Conservation (phyloP, 2,329 filamentous ascomycete genomes). For the Fusarium coicis region DNA sequence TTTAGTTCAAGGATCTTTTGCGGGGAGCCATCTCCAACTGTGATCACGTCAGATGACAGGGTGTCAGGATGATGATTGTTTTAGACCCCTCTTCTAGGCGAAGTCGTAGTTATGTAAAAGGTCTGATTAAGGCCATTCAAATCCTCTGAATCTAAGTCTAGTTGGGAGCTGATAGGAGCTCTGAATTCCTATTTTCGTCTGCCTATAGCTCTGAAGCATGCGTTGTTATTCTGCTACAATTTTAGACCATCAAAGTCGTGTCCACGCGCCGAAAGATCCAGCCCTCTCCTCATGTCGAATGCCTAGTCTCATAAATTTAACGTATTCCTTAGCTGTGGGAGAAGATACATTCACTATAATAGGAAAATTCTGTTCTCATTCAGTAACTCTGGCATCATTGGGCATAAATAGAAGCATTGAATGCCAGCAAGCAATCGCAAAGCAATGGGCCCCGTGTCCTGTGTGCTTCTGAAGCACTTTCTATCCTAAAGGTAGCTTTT, state of each 20-base stretch:
- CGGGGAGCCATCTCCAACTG: background rate
- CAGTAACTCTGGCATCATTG: background rate
- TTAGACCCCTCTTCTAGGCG: background rate
- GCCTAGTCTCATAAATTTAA: too few species aligned
- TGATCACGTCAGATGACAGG: slow-evolving; percentile 3
- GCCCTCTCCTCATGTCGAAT: too few species aligned
- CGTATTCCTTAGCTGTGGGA: too few species aligned
- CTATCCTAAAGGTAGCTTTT: too few species aligned
- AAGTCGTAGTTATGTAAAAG: too few species aligned
- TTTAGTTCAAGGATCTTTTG: background rate
- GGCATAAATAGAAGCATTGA: background rate
- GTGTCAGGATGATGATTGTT: background rate
- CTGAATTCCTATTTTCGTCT: background rate
- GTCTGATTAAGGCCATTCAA: rapidly evolving
- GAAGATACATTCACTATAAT: too few species aligned
- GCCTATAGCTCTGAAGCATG: too few species aligned
- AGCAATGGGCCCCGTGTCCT: too few species aligned
- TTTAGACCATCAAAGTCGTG: background rate
- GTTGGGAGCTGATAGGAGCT: rapidly evolving
- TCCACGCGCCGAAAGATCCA: background rate
- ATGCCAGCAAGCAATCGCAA: background rate
- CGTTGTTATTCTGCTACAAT: background rate
- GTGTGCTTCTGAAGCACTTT: too few species aligned
- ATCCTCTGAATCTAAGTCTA: too few species aligned
- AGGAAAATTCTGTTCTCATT: background rate